A percentile compares a stretch with the other conserved stretches of the same genome.
Evolutionary conservation across 1,139 yeast genomes (phyloP).

Genomic region (Nakaseomyces sp.): DNA sequence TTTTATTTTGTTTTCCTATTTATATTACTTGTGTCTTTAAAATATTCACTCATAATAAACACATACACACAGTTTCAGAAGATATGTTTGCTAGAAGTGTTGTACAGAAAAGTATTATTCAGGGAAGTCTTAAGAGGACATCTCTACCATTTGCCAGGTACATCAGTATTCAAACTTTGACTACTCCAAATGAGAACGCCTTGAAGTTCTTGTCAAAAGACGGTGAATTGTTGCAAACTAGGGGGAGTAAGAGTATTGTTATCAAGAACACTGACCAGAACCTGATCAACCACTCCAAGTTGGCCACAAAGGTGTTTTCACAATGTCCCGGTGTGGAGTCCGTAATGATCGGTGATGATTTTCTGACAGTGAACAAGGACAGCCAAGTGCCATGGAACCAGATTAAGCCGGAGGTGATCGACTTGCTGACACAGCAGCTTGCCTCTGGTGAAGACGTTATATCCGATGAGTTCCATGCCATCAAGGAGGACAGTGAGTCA

Average conservation of each 20-base stretch:
- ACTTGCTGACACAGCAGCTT: conserved; percentile 73
- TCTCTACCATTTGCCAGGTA: conserved; percentile 11
- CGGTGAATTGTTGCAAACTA: conserved; percentile 43
- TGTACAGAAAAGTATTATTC: not conserved
- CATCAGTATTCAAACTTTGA: conserved; percentile 43
- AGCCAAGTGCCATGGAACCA: conserved; percentile 57
- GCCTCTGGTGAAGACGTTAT: conserved; percentile 65
- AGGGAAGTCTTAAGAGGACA: not conserved
- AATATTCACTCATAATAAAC: too few relatives aligned
- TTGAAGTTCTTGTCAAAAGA: conserved; percentile 73
- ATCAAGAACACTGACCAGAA: conserved; percentile 46
- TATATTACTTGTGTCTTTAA: too few relatives aligned
- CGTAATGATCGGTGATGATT: conserved; percentile 79
- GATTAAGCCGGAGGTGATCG: conserved; percentile 80
- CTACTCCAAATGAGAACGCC: conserved; percentile 91
- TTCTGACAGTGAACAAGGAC: conserved; percentile 76
- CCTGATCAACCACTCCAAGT: conserved; percentile 61
- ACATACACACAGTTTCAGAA: not conserved
- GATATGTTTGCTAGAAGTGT: not conserved
- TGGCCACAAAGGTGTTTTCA: conserved; percentile 71
- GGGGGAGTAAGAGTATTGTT: conserved; percentile 52
- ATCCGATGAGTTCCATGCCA: conserved; percentile 27
- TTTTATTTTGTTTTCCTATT: too few relatives aligned
- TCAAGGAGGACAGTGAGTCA: conserved; percentile 29
- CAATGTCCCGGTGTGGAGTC: conserved; percentile 73